These are phyloP conservation scores for Globisporangium iwayamae DNA, from an alignment of 352 stramenopile species.

Conservation along the genomic window DNA sequence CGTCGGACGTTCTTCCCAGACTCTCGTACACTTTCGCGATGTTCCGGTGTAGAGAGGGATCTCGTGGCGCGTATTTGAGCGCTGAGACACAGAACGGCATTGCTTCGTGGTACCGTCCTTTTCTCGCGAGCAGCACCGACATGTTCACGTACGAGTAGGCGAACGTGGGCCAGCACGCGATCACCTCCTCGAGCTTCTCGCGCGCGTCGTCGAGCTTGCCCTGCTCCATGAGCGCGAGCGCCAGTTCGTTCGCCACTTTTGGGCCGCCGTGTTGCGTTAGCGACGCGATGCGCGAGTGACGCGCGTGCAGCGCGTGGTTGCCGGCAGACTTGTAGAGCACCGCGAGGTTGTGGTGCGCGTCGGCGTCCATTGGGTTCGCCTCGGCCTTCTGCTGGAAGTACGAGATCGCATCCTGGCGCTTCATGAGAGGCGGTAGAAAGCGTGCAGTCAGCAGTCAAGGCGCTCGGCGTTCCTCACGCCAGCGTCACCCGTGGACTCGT, in stretches of 20 bases:
- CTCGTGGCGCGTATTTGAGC: conserved; percentile 32
- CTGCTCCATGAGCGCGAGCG: conserved; percentile 44
- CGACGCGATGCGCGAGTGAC: conserved; percentile 53
- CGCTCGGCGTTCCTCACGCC: not conserved
- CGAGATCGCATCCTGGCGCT: conserved; percentile 51
- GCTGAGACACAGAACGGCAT: conserved; percentile 35
- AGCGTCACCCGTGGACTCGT: not conserved
- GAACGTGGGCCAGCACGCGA: conserved; percentile 47
- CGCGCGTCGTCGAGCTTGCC: conserved; percentile 37
- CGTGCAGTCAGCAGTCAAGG: not conserved
- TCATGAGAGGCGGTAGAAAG: conserved; percentile 18
- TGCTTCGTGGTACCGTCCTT: conserved; percentile 42
- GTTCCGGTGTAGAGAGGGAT: conserved; percentile 56
- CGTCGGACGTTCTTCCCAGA: conserved; percentile 42
- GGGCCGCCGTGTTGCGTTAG: conserved; percentile 54
- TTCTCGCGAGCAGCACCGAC: conserved; percentile 36
- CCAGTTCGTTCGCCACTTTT: conserved; percentile 59
- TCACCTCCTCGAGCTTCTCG: conserved; percentile 36
- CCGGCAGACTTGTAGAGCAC: conserved; percentile 46
- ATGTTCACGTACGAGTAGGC: conserved; percentile 53
- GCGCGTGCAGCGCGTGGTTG: conserved; percentile 34
- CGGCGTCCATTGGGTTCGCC: conserved; percentile 49
- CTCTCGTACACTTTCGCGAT: conserved; percentile 50
- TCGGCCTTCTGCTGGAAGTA: conserved; percentile 59
- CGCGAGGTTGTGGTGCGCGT: conserved; percentile 57